Evolutionary conservation across 192 early-diverging fungal species (phyloP).

Genomic region (Haplosporangium gracile): DNA sequence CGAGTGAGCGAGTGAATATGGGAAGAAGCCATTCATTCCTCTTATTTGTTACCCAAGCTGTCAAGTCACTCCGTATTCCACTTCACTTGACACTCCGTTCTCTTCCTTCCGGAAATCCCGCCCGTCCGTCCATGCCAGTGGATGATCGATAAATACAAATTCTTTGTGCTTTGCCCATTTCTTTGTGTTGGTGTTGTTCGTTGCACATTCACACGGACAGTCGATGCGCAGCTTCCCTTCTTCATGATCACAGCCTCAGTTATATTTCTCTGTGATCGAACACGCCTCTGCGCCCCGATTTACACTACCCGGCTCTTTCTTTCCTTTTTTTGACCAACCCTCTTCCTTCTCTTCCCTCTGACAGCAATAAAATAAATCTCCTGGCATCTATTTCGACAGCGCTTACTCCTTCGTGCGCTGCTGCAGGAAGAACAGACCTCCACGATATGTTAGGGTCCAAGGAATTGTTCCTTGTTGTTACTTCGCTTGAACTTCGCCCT

Average conservation of each 20-base stretch:
- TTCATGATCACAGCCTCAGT: background rate
- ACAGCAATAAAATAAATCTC: background rate
- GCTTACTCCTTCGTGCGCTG: no score
- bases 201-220: background rate
- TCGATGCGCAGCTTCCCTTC: background rate
- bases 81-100: background rate
- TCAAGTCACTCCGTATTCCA: background rate
- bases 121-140: no score
- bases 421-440: background rate
- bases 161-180: background rate
- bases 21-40: background rate
- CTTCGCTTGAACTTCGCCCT: constrained; percentile 1
- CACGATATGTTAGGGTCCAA: background rate
- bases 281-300: background rate
- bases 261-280: background rate
- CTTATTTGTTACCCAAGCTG: background rate
- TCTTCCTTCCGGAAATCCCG: background rate
- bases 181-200: background rate
- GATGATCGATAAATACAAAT: background rate
- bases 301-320: background rate
- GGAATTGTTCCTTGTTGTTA: background rate
- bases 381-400: background rate
- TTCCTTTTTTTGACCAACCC: background rate
- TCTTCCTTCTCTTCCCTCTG: background rate
- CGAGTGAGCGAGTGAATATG: background rate